These are phyloP conservation scores for Penicillium odoratum DNA, from an alignment of 495 filamentous ascomycete species.

Conservation along the genomic window DNA sequence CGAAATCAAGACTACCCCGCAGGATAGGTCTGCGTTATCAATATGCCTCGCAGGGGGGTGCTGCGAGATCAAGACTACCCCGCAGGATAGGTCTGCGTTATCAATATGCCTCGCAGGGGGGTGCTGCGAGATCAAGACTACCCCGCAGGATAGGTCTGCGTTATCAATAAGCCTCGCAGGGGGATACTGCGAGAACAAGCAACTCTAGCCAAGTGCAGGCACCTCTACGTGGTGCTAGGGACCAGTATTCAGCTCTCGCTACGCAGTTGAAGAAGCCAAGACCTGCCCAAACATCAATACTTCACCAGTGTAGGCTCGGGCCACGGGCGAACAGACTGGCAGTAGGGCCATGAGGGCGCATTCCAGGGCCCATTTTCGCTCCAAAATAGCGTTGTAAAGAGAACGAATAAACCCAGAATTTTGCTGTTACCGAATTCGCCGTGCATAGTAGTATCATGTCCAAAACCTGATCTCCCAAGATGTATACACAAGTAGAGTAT, in stretches of 20 bases:
- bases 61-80: too few species aligned
- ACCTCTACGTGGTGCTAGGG: not conserved
- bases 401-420: conserved; percentile 1
- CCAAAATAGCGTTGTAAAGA: not conserved
- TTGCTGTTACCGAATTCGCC: not conserved
- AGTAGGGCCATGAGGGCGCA: not conserved
- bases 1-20: too few species aligned
- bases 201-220: not conserved
- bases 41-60: too few species aligned
- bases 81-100: too few species aligned
- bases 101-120: too few species aligned
- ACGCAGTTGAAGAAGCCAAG: not conserved
- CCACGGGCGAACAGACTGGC: conserved; percentile 4
- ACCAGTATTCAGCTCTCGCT: not conserved
- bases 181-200: not conserved
- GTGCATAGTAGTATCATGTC: conserved; percentile 1
- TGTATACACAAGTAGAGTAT: not conserved
- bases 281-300: not conserved
- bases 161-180: too few species aligned
- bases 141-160: too few species aligned
- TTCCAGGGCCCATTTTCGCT: not conserved
- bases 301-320: not conserved
- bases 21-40: too few species aligned
- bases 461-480: not conserved
- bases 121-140: too few species aligned